A percentile compares a stretch with the other conserved stretches of the same genome.
Evolutionary conservation across 2,329 filamentous ascomycete species (phyloP).

Genomic region (Fusarium sambucinum): DNA sequence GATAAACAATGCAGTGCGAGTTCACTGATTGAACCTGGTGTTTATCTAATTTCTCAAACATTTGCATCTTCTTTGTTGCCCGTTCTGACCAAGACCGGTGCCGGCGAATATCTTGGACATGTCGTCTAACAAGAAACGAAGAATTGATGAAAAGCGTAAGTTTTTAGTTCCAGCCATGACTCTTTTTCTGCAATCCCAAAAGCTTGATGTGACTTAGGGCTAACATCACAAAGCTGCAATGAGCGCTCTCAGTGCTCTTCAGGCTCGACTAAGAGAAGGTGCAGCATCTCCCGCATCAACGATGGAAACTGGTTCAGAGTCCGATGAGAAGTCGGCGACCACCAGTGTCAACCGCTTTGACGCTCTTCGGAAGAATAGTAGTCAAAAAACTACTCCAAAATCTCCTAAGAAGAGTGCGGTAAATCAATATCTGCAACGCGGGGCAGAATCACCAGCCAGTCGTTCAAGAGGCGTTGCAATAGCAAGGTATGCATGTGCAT

Average conservation of each 20-base stretch:
- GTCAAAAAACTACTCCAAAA: constrained; percentile 15
- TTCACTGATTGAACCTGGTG: not conserved
- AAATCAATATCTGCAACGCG: constrained; percentile 28
- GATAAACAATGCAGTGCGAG: not conserved
- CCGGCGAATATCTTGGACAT: constrained; percentile 16
- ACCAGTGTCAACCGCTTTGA: constrained; percentile 50
- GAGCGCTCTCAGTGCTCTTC: constrained; percentile 55
- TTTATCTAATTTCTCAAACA: not conserved
- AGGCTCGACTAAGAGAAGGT: constrained; percentile 51
- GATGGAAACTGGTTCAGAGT: constrained; percentile 22
- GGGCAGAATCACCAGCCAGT: constrained; percentile 19
- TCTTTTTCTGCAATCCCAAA: not conserved
- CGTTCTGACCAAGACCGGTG: not conserved
- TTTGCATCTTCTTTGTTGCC: not conserved
- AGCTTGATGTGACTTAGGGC: not conserved
- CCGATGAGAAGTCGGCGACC: constrained; percentile 36
- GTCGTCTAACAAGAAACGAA: constrained; percentile 53
- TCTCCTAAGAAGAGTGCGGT: constrained; percentile 37
- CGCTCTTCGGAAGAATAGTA: constrained; percentile 42
- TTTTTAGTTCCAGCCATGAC: not conserved
- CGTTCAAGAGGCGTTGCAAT: constrained; percentile 19
- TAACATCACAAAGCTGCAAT: constrained; percentile 31
- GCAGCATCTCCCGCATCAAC: constrained; percentile 25
- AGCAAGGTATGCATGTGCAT: constrained; percentile 40
- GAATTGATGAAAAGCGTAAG: constrained; percentile 53